Evolutionary conservation across 768 basidiomycete genomes (phyloP), one percentile per base, ranked within the genome.

Genomic region (Tylopilus vinaceipallidus): DNA sequence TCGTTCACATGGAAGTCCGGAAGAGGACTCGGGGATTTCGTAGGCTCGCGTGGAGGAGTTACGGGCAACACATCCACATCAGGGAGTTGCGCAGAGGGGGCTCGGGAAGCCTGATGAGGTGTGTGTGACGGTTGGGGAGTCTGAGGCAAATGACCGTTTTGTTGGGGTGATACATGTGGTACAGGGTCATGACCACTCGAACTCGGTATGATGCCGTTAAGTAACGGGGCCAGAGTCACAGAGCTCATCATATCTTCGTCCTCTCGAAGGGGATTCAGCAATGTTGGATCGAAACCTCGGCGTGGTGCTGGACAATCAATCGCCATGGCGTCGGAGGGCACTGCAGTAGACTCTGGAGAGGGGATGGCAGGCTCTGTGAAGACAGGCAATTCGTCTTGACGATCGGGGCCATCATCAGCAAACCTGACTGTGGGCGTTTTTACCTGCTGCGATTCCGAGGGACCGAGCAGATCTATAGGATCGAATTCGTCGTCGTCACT

Each of bases 1-100:
- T 79, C 71, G 41, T 88, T 75, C 13, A 95, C 60, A 35, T 80
- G 66, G 68, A 99, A 97, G 34, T 87, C 83, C 2, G 92, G 92
- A 3, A 84, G 73, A 1, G 88, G 88, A 0, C 86, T 82, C 1
- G 85, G 86, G 12, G 78, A 71, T 41, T 81, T 76, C 48, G 82
- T 82, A 38, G 83, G 67, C 29, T 81, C 73, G 24, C 56, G 58
- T 12, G 62, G 51, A 36, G 57, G 54, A 38, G 56, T 30, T 1
- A 63, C 48, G 17, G 66, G 62, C 17, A 68, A 51, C 10, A 22
- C 37, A 17, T 59, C 56, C n/a, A 22, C n/a, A 30, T 55, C 64
- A 14, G 52, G 42, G 11, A 12, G 49, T 13, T 58, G 52, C 13
- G 30, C 14, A 0, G 27, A 13, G 13, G 44, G 58, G 35, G 43